phyloP scores from a whole-genome alignment of 768 basidiomycete genomes.

The Plicaturopsis crispa region DNA sequence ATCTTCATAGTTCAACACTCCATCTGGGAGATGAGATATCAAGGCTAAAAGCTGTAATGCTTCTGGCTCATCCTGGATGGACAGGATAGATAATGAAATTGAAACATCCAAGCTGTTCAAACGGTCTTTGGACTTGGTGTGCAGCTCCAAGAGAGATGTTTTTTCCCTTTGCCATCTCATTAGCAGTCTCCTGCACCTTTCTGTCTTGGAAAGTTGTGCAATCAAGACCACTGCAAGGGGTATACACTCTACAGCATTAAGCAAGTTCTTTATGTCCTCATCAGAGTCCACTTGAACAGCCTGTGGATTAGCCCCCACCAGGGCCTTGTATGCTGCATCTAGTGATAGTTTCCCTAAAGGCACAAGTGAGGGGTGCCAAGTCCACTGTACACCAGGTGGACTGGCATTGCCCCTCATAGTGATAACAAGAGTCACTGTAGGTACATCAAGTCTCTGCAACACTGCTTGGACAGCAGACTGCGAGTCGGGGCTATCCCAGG shows the following conservation, averaged over 20 bases:
- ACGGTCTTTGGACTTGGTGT: neutral
- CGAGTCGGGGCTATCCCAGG: conserved; percentile 1
- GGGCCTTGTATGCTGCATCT: neutral
- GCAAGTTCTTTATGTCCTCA: conserved; percentile 1
- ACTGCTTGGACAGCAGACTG: neutral
- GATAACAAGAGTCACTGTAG: neutral
- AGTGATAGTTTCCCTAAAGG: too few species aligned
- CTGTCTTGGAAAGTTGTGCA: conserved; percentile 2
- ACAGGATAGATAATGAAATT: neutral
- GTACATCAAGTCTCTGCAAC: neutral
- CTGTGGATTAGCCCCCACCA: neutral
- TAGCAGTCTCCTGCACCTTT: neutral
- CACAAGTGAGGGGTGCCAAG: too few species aligned
- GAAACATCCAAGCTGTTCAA: conserved; percentile 2
- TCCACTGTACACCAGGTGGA: conserved; percentile 4
- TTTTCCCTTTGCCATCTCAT: neutral
- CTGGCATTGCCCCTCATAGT: conserved; percentile 3
- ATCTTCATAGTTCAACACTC: too few species aligned
- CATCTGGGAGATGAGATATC: too few species aligned
- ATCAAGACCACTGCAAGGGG: conserved; percentile 5
- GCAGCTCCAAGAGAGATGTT: neutral
- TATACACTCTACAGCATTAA: conserved; percentile 3
- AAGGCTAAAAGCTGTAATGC: too few species aligned
- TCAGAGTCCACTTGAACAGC: neutral
- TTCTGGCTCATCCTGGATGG: neutral